Percentiles rank a stretch among this genome's conserved stretches.
These are phyloP conservation scores for Actinomortierella ambigua DNA, from an alignment of 371 early-diverging fungal genomes.

Conservation along the genomic window DNA sequence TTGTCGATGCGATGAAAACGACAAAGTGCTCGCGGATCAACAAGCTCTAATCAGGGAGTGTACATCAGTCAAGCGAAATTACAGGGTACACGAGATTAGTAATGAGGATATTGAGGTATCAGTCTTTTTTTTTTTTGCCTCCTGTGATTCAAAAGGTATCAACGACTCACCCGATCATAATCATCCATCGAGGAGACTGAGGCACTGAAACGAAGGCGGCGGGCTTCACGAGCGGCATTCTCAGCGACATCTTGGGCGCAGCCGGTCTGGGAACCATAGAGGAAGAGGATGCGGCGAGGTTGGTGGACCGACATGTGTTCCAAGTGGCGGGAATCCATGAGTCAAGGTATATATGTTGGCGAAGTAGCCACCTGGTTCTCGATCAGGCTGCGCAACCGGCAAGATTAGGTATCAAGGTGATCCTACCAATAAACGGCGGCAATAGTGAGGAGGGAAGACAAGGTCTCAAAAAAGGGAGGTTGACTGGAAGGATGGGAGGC, in stretches of 20 bases:
- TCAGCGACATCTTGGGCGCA: slow-evolving; percentile 84
- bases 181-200: slow-evolving; percentile 79
- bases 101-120: slow-evolving; percentile 16
- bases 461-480: not conserved
- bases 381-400: too few relatives aligned
- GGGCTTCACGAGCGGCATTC: slow-evolving; percentile 74
- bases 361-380: too few relatives aligned
- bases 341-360: too few relatives aligned
- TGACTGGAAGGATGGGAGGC: too few relatives aligned
- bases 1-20: slow-evolving; percentile 91
- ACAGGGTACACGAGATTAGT: not conserved
- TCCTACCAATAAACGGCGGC: too few relatives aligned
- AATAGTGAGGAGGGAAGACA: too few relatives aligned
- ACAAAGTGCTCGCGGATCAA: slow-evolving; percentile 69
- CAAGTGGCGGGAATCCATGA: slow-evolving; percentile 22
- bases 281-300: slow-evolving; percentile 61
- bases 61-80: too few relatives aligned
- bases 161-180: slow-evolving; percentile 63
- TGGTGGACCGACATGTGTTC: slow-evolving; percentile 39
- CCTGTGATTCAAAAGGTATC: not conserved
- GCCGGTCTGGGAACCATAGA: slow-evolving; percentile 88
- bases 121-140: not conserved
- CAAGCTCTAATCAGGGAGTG: slow-evolving; percentile 60
- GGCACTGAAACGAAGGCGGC: slow-evolving; percentile 74
- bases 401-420: too few relatives aligned